phyloP scores from a whole-genome alignment of 768 basidiomycete species.

The Tephrocybe sp. region DNA sequence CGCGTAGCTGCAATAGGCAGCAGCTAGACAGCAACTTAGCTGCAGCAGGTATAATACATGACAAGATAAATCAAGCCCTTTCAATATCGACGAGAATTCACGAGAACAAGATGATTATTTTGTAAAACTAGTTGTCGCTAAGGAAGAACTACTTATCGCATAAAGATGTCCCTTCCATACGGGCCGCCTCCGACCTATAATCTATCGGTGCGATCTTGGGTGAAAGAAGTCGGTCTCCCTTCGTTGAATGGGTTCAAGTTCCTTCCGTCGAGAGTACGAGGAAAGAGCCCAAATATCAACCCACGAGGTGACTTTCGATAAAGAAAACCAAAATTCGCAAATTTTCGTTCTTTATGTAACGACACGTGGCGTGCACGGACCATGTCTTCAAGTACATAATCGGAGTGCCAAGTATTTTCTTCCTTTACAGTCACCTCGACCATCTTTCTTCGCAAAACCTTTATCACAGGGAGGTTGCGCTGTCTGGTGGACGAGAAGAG shows the following conservation, averaged over 20 bases:
- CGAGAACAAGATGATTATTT: no score
- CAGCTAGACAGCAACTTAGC: background rate
- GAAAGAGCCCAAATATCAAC: conserved; percentile 72
- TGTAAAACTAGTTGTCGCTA: no score
- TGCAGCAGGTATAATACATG: background rate
- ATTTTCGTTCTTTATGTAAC: background rate
- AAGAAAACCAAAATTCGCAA: conserved; percentile 10
- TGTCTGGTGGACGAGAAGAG: conserved; percentile 48
- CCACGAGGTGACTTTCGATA: conserved; percentile 74
- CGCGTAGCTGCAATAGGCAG: background rate
- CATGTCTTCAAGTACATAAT: conserved; percentile 27
- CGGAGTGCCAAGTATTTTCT: conserved; percentile 19
- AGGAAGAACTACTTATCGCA: background rate
- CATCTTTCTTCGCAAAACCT: conserved; percentile 14
- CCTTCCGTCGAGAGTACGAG: conserved; percentile 32
- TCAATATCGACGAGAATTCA: no score
- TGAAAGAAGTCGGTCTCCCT: conserved; percentile 62
- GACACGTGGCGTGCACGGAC: conserved; percentile 50
- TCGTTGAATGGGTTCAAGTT: conserved; percentile 54
- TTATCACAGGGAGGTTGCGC: conserved; percentile 12
- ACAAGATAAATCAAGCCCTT: background rate
- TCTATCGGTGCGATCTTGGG: conserved; percentile 66
- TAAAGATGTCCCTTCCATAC: conserved; percentile 54
- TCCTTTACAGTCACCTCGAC: conserved; percentile 20
- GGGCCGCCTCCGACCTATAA: conserved; percentile 57